Evolutionary conservation across 2,329 filamentous ascomycete genomes (phyloP).

Genomic region (Pleomassaria siparia): DNA sequence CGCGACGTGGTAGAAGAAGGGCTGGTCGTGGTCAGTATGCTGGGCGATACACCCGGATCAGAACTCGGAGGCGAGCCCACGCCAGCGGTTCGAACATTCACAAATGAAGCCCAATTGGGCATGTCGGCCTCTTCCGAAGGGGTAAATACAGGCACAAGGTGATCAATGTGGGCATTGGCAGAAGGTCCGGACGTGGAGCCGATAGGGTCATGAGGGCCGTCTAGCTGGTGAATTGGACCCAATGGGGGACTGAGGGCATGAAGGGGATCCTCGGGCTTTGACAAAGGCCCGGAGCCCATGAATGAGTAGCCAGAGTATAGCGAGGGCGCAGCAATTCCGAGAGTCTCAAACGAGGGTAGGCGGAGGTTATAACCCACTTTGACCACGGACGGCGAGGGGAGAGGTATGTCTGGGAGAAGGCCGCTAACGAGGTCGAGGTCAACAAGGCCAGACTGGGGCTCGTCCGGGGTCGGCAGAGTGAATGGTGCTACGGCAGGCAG

Average conservation of each 20-base stretch:
- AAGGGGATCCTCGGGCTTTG: conserved; percentile 44
- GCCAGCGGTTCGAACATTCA: conserved; percentile 37
- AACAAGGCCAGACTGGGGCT: conserved; percentile 25
- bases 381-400: conserved; percentile 32
- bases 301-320: conserved; percentile 31
- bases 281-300: conserved; percentile 40
- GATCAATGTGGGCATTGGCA: conserved; percentile 29
- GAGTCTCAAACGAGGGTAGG: conserved; percentile 56
- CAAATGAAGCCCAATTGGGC: conserved; percentile 43
- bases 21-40: conserved; percentile 22
- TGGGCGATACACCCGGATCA: conserved; percentile 39
- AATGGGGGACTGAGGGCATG: conserved; percentile 41
- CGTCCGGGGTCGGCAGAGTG: conserved; percentile 29
- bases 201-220: conserved; percentile 18
- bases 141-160: conserved; percentile 46
- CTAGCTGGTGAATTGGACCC: conserved; percentile 20
- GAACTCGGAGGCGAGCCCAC: conserved; percentile 45
- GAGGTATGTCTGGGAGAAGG: conserved; percentile 32
- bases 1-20: conserved; percentile 24
- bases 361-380: conserved; percentile 46
- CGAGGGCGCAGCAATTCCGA: conserved; percentile 52
- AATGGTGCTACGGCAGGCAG: conserved; percentile 24
- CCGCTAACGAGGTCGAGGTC: conserved; percentile 27
- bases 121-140: conserved; percentile 48
- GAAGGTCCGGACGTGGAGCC: conserved; percentile 20